phyloP scores from a whole-genome alignment of 768 basidiomycete species.

The Lactarius vividus region DNA sequence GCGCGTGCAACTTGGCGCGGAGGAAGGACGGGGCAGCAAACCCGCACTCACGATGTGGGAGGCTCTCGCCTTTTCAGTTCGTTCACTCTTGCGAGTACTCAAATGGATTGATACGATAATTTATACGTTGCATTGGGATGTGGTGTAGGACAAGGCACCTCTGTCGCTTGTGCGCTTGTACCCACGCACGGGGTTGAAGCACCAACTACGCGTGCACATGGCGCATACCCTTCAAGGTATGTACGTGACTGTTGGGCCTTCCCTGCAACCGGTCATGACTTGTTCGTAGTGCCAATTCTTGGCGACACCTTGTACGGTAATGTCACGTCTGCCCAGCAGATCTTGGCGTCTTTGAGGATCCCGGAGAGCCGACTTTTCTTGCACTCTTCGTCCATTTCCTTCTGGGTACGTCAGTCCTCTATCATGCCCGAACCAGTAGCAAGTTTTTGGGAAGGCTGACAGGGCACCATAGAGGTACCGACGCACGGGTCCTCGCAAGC shows the following conservation, averaged over 20 bases:
- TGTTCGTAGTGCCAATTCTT: constrained; percentile 24
- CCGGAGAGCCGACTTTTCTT: constrained; percentile 24
- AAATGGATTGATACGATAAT: not conserved
- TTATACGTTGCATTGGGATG: not conserved
- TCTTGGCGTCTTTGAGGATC: constrained; percentile 2
- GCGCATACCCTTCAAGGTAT: constrained; percentile 17
- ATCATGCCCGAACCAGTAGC: not conserved
- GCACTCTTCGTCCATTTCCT: constrained; percentile 26
- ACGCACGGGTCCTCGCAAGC: constrained; percentile 19
- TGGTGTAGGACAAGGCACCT: constrained; percentile 9
- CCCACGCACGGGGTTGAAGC: constrained; percentile 27
- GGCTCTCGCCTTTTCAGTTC: constrained; percentile 26
- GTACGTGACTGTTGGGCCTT: not conserved
- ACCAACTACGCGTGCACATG: constrained; percentile 28
- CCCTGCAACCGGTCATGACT: not conserved
- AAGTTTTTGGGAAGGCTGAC: constrained; percentile 1
- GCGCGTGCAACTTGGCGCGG: constrained; percentile 12
- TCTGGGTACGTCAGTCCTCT: constrained; percentile 17
- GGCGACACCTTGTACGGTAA: constrained; percentile 24
- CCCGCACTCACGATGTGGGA: constrained; percentile 24
- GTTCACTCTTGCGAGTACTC: not conserved
- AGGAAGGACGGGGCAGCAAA: not conserved
- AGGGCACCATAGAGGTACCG: constrained; percentile 21
- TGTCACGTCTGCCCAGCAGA: not conserved
- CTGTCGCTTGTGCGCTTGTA: constrained; percentile 24